These are phyloP conservation scores for Diplotaxis tenuifolia DNA, from an alignment of 345 rosid genomes.

Conservation along the genomic window DNA sequence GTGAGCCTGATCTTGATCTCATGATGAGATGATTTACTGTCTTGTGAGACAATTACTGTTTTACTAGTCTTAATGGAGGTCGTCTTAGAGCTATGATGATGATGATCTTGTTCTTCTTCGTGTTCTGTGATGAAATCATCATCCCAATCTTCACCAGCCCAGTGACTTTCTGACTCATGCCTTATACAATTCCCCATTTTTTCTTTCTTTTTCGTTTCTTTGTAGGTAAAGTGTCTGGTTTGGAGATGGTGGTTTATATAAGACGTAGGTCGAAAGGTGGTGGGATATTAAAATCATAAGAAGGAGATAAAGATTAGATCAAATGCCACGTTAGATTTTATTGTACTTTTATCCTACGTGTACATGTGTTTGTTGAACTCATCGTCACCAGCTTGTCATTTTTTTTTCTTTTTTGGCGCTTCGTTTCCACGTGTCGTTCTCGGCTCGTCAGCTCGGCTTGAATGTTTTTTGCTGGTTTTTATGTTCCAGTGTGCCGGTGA, in stretches of 20 bases:
- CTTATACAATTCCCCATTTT: constrained; percentile 40
- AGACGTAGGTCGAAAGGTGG: constrained; percentile 24
- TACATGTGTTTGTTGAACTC: constrained; percentile 36
- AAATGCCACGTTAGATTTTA: constrained; percentile 22
- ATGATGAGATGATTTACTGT: constrained; percentile 22
- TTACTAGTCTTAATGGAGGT: neutral
- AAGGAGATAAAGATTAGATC: constrained; percentile 15
- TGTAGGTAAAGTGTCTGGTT: neutral
- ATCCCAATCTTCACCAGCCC: constrained; percentile 44
- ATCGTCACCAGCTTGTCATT: constrained; percentile 35
- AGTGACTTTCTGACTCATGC: constrained; percentile 36
- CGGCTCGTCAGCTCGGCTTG: constrained; percentile 28
- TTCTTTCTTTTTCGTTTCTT: neutral
- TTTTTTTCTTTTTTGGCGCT: neutral
- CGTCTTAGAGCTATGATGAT: neutral
- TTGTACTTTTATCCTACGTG: constrained; percentile 29
- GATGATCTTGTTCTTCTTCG: neutral
- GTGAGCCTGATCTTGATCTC: constrained; percentile 74
- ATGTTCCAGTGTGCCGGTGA: constrained; percentile 1
- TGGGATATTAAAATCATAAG: constrained; percentile 28
- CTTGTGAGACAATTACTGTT: neutral
- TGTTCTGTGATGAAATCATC: constrained; percentile 24
- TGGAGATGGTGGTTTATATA: constrained; percentile 9
- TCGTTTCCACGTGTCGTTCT: neutral
- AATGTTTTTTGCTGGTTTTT: neutral